phyloP scores from a whole-genome alignment of 164 flowering plant genomes.

The Kingdonia uniflora region DNA sequence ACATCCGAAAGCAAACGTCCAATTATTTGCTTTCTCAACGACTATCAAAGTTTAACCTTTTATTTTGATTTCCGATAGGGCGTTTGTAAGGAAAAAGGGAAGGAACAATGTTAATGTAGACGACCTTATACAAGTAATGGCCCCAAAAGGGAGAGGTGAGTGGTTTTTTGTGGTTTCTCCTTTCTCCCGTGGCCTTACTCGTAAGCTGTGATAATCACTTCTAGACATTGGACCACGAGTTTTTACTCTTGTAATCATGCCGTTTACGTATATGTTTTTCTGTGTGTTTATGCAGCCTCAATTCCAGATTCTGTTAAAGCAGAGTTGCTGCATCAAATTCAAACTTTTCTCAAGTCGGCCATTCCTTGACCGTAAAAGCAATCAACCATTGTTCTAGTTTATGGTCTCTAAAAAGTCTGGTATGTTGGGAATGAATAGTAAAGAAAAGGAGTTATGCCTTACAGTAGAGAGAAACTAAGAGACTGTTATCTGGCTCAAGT shows the following conservation, averaged over 20 bases:
- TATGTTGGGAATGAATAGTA: too few species aligned
- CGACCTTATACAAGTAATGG: constrained; percentile 75
- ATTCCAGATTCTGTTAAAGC: constrained; percentile 79
- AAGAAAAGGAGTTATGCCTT: too few species aligned
- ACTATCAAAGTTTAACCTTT: too few species aligned
- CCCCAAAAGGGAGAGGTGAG: constrained; percentile 85
- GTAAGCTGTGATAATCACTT: neutral
- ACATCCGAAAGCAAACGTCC: too few species aligned
- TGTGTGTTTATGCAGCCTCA: constrained; percentile 44
- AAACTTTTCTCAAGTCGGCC: constrained; percentile 50
- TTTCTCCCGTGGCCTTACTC: neutral
- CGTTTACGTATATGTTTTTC: neutral
- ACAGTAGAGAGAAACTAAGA: too few species aligned
- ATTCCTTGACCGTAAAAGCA: constrained; percentile 24
- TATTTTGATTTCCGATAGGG: constrained; percentile 42
- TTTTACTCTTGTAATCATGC: neutral
- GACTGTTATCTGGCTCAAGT: too few species aligned
- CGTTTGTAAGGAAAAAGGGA: constrained; percentile 67
- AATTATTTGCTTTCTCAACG: too few species aligned
- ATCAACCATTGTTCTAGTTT: neutral
- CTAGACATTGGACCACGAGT: neutral
- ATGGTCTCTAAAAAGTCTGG: too few species aligned
- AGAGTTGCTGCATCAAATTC: constrained; percentile 70
- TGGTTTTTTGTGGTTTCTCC: neutral
- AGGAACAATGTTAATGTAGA: constrained; percentile 80